A percentile compares a stretch with the other conserved stretches of the same genome.
Evolutionary conservation across 129 eudicot species (phyloP).

Genomic region (Pittosporum tobira): DNA sequence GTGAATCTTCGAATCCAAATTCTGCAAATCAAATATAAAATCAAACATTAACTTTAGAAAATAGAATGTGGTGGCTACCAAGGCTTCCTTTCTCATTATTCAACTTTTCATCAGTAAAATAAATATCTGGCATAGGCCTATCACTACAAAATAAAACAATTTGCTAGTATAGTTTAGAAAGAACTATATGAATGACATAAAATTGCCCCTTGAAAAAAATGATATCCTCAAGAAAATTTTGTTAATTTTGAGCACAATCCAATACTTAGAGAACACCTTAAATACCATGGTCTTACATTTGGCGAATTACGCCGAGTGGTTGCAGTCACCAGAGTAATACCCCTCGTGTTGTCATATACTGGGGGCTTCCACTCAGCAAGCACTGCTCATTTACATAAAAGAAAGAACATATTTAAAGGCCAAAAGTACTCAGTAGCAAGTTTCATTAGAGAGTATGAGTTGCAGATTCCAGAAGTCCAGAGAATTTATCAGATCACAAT

Average conservation of each 20-base stretch:
- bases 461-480: neutral
- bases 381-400: slow-evolving; percentile 35
- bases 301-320: slow-evolving; percentile 99
- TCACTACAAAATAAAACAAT: too few relatives aligned
- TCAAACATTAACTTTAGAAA: slow-evolving; percentile 4
- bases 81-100: neutral
- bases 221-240: too few relatives aligned
- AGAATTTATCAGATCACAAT: neutral
- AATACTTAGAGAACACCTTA: neutral
- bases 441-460: neutral
- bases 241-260: too few relatives aligned
- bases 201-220: neutral
- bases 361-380: slow-evolving; percentile 99
- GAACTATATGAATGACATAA: neutral
- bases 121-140: too few relatives aligned
- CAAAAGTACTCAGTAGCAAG: too few relatives aligned
- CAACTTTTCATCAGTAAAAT: neutral
- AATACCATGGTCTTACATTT: slow-evolving; percentile 41
- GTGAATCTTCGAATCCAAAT: slow-evolving; percentile 98
- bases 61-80: neutral
- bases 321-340: slow-evolving; percentile 88
- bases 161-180: neutral
- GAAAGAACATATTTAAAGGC: neutral
- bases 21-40: slow-evolving; percentile 33
- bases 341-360: slow-evolving; percentile 86